Evolutionary conservation across 2,329 filamentous ascomycete genomes (phyloP), one percentile per base, ranked within the genome.

Genomic region (Coniosporium uncinatum): DNA sequence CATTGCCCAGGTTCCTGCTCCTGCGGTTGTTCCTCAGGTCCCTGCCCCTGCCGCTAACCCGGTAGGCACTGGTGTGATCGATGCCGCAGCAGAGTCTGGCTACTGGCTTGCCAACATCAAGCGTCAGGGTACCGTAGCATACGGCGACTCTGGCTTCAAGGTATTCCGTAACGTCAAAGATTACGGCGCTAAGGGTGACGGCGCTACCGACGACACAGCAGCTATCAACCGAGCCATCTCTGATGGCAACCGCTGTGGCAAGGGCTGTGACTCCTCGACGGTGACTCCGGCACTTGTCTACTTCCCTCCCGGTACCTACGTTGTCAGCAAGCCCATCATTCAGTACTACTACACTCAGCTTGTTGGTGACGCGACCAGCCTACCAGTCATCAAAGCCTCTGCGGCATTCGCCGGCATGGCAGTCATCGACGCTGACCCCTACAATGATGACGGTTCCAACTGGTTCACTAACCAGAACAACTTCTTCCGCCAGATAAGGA

Each of bases 301-400:
- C 71, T 95, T 97, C 70, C 90, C 89, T 31, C 73, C 87, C 11
- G 90, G 91, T 49, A 94, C 81, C 42, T 97, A 96, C 57, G 56
- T 85, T 16, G 82, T 97, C 52, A 88, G 81, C 58, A 76, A 72
- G 54, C 87, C 91, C 18, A 79, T 97, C 50, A 66, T 89, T 39
- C 84, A 89, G 60, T 84, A 83, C 63, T 97, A 97, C 73, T 95
- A 95, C 70, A 95, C 90, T 8, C 89, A 96, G 61, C 79, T 97
- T 46, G 73, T 96, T 27, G 91, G 91, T 43, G 89, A 97, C 67
- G 81, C 83, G 37, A 57, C 78, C 53, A 71, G 76, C 47, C 63
- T 83, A 14, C 89, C 91, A 0, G 83, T 82, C 0, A 72, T 96
- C 62, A 88, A 91, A 69, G 68, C 66, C 19, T 53, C 58, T n/a